Evolutionary conservation across 768 basidiomycete genomes (phyloP), one percentile per base, ranked within the genome.

Genomic region (Lentinula sp.): DNA sequence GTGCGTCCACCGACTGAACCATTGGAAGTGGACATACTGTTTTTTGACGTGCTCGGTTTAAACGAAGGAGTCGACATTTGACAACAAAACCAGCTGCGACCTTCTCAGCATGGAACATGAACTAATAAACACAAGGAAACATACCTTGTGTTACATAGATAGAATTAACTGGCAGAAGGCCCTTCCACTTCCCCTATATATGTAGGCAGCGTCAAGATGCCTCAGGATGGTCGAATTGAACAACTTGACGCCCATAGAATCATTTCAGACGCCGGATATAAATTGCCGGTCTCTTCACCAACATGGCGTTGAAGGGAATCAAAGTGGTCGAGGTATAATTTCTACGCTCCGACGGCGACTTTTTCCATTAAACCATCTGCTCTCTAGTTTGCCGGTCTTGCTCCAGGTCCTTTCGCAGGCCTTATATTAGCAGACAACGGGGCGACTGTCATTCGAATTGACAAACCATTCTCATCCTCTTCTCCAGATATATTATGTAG

Each of bases 361-460:
- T 18, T 20, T 48, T 23, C 8, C n/a, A 7, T 46, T 3, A 16
- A 9, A 33, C 8, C 16, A 35, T 23, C 48, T 10, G 15, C 18
- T 37, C 50, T 52, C 9, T 20, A 93, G 88, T 91, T 93, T 67
- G 91, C 86, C 20, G 91, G 90, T 33, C 79, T 93, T 33, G 91
- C 91, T 4, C 91, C 91, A 1, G 91, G 84, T 0, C 91, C 91
- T 0, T 93, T 90, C 65, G 84, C 89, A 8, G 90, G 89, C 35
- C 79, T 93, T 49, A 69, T 93, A 46, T 80, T 94, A 41, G 86
- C 90, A 1, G 91, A 93, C 72, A 86, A 88, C 66, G 91, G 91
- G 2, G 91, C 91, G 36, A 80, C 80, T 50, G 91, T 93, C 45
- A 81, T 82, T 18, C 86, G 91, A 32, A 78, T 94, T 56, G 91